Evolutionary conservation across 202 grass and related monocot genomes (phyloP), one percentile per base, ranked within the genome.

Genomic region (Panicum virgatum): DNA sequence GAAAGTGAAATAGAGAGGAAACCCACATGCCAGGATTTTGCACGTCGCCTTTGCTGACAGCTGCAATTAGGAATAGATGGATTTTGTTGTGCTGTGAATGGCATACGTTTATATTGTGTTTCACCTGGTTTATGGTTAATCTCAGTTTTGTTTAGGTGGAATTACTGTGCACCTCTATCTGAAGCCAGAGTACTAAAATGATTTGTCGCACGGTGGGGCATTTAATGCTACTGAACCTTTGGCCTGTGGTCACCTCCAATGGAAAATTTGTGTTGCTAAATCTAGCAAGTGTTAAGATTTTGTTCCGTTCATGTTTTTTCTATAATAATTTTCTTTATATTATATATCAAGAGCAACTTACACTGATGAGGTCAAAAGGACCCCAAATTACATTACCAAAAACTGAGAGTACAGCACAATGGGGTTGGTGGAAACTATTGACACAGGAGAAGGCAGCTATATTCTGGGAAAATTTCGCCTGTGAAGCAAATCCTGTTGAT

Each of bases 1-100:
- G 48, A 83, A 85, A 44, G 90, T 95, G 34, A 71, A 81, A 61
- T 90, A 71, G 77, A 66, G 76, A 70, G 50, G 2, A 15, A 45
- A 80, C 70, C 45, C 0, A 0, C 36, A 25, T 71, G n/a, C 0
- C 34, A 34, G 25, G 15, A 43, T 70, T 80, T 19, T 61, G 40
- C 74, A 30, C 12, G 43, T 79, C 42, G 20, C 44, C 6, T 74
- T 23, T 11, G 19, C 34, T 10, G 12, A 62, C 27, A 44, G 12
- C 58, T 50, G 27, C 6, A 64, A 69, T 2, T 2, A 1, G 4
- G 23, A 34, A 19, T 46, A 8, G 62, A 43, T 22, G 61, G 7
- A 51, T 43, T 78, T 52, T 80, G n/a, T 70, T 34, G 39, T 58
- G 29, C 38, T 44, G 6, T 12, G 45, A 15, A 43, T 54, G 38